Percentiles rank a stretch among this genome's conserved stretches.
These are phyloP conservation scores for Colletotrichum eremochloae DNA, from an alignment of 2,329 filamentous ascomycete species.

Conservation along the genomic window DNA sequence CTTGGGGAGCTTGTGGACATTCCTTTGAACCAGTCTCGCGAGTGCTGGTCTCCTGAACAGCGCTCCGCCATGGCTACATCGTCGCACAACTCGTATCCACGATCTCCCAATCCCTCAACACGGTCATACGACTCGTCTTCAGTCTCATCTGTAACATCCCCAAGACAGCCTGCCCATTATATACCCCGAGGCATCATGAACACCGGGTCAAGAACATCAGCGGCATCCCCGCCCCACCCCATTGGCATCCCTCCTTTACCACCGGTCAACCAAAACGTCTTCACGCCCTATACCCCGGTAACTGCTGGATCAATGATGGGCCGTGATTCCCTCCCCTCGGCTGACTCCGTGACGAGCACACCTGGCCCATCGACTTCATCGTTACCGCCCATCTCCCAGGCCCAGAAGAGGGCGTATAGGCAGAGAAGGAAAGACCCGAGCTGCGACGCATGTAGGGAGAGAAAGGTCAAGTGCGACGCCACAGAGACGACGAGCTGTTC, in stretches of 20 bases:
- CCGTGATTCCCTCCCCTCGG: slow-evolving; percentile 72
- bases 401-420: slow-evolving; percentile 93
- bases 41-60: slow-evolving; percentile 49
- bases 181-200: slow-evolving; percentile 64
- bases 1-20: slow-evolving; percentile 56
- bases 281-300: slow-evolving; percentile 68
- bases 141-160: slow-evolving; percentile 72
- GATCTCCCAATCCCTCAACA: slow-evolving; percentile 72
- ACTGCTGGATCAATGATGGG: slow-evolving; percentile 64
- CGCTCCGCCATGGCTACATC: slow-evolving; percentile 41
- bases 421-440: slow-evolving; percentile 96
- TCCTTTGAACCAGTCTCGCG: slow-evolving; percentile 52
- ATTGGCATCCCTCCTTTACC: slow-evolving; percentile 67
- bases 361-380: slow-evolving; percentile 60
- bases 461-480: slow-evolving; percentile 91
- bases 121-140: slow-evolving; percentile 75
- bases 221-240: slow-evolving; percentile 63
- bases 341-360: slow-evolving; percentile 68
- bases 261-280: slow-evolving; percentile 60
- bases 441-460: slow-evolving; percentile 94
- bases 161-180: slow-evolving; percentile 66
- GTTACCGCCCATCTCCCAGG: slow-evolving; percentile 61
- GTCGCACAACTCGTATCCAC: slow-evolving; percentile 69
- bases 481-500: slow-evolving; percentile 97
- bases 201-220: slow-evolving; percentile 63